These are phyloP conservation scores for Trichoderma atroviride DNA, from an alignment of 2,329 filamentous ascomycete species.

Conservation along the genomic window DNA sequence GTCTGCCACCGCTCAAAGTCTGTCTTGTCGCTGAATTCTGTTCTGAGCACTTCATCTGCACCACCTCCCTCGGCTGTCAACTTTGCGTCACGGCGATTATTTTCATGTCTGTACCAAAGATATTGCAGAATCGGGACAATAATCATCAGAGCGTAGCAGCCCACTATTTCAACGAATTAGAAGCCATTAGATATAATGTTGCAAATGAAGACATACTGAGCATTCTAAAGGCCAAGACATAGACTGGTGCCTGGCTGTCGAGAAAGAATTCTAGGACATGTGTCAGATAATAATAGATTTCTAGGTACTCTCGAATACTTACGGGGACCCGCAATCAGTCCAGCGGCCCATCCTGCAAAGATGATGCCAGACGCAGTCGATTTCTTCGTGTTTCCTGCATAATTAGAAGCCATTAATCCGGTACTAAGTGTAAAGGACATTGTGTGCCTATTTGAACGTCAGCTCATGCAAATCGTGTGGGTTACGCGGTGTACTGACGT, in stretches of 20 bases:
- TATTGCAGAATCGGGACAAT: background rate
- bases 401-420: background rate
- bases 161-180: background rate
- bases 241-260: background rate
- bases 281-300: background rate
- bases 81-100: background rate
- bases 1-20: slow-evolving; percentile 15
- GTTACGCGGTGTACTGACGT: background rate
- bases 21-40: background rate
- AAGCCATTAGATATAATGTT: background rate
- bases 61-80: background rate
- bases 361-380: background rate
- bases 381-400: background rate
- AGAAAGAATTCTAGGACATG: background rate
- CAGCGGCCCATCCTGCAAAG: background rate
- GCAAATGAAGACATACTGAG: background rate
- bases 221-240: background rate
- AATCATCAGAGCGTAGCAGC: background rate
- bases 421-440: background rate
- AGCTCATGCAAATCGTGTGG: background rate
- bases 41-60: background rate
- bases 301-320: background rate
- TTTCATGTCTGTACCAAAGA: background rate
- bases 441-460: background rate
- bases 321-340: background rate